A percentile compares a stretch with the other conserved stretches of the same genome.
These are phyloP conservation scores for Metarhizium brunneum DNA, from an alignment of 2,329 filamentous ascomycete species.

Conservation along the genomic window DNA sequence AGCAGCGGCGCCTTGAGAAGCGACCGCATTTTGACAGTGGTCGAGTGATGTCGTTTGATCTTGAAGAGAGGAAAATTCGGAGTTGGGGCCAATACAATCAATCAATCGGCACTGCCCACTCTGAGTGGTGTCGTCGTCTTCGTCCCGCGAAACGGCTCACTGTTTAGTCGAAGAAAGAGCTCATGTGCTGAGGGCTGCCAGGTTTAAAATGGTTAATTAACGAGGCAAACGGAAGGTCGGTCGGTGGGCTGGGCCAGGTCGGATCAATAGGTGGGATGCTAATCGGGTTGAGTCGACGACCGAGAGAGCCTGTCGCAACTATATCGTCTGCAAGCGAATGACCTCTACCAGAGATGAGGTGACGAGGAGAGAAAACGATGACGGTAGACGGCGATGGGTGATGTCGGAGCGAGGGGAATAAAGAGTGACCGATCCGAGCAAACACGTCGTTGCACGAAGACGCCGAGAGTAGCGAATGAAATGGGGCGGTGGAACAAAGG, in stretches of 20 bases:
- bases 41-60: not conserved
- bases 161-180: not conserved
- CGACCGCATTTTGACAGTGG: constrained; percentile 34
- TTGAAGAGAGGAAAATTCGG: not conserved
- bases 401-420: not conserved
- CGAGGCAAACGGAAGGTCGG: not conserved
- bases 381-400: not conserved
- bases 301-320: not conserved
- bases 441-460: not conserved
- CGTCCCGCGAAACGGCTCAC: not conserved
- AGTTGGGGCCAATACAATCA: not conserved
- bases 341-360: not conserved
- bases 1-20: constrained; percentile 34
- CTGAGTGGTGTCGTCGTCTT: no score
- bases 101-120: no score
- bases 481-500: not conserved
- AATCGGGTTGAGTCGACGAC: not conserved
- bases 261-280: no score
- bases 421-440: not conserved
- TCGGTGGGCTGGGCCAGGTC: not conserved
- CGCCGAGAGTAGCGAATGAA: not conserved
- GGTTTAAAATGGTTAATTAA: not conserved
- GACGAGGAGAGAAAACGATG: not conserved
- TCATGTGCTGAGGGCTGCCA: not conserved
- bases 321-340: not conserved